Conservation (phyloP, 1,139 yeast species). For the Pichia sp. region DNA sequence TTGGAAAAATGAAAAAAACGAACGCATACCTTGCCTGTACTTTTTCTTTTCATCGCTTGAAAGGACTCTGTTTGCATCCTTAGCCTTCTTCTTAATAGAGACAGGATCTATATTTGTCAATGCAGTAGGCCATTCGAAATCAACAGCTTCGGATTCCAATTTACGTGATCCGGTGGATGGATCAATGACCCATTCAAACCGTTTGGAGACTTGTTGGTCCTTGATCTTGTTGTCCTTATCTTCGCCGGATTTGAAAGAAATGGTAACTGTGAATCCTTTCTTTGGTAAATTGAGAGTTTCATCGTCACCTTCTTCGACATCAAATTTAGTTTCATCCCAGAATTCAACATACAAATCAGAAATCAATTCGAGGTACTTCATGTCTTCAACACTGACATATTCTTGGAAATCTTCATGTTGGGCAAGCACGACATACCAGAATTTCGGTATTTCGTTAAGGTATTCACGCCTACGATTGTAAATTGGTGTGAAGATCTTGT, state of each 20-base stretch:
- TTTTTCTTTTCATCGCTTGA: constrained; percentile 51
- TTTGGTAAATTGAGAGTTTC: constrained; percentile 36
- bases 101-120: constrained; percentile 53
- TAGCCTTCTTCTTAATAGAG: constrained; percentile 41
- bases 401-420: constrained; percentile 78
- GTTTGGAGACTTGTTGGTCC: constrained; percentile 53
- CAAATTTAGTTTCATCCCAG: constrained; percentile 14
- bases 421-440: constrained; percentile 76
- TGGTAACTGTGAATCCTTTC: constrained; percentile 52
- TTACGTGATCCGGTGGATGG: constrained; percentile 52
- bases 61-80: constrained; percentile 16
- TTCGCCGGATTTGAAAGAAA: constrained; percentile 44
- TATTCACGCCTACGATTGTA: constrained; percentile 49
- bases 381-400: constrained; percentile 62
- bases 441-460: constrained; percentile 53
- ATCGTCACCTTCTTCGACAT: no score
- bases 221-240: constrained; percentile 37
- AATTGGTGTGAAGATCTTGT: constrained; percentile 49
- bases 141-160: constrained; percentile 46
- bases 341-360: constrained; percentile 42
- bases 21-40: constrained; percentile 68
- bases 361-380: constrained; percentile 62
- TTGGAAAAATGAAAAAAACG: constrained; percentile 69
- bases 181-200: constrained; percentile 42
- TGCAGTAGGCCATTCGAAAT: constrained; percentile 59